Evolutionary conservation across 2,329 filamentous ascomycete species (phyloP).

Genomic region (Monosporascus cannonballus): DNA sequence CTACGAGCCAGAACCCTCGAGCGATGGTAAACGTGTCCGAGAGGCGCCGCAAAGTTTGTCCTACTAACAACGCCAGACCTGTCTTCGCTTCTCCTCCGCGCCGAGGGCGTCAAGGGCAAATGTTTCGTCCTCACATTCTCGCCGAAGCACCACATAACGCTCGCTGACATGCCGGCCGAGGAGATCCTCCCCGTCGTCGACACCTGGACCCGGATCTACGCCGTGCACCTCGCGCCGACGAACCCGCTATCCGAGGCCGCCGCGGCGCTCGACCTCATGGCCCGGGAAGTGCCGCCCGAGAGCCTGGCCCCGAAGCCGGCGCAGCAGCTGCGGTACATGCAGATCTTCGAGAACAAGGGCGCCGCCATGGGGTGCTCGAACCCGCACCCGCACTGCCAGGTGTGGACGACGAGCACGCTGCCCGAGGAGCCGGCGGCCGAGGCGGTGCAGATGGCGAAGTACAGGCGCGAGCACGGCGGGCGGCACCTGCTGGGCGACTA

Average conservation of each 20-base stretch:
- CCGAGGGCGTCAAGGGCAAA: constrained; percentile 83
- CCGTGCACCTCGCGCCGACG: constrained; percentile 66
- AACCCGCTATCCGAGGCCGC: constrained; percentile 53
- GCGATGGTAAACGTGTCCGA: constrained; percentile 25
- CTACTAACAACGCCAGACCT: constrained; percentile 45
- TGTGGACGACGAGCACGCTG: constrained; percentile 88
- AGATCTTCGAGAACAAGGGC: constrained; percentile 99
- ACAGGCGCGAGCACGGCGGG: constrained; percentile 65
- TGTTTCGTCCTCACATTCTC: constrained; percentile 98
- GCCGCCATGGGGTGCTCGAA: constrained; percentile 98
- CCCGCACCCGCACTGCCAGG: constrained; percentile 92
- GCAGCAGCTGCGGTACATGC: constrained; percentile 90
- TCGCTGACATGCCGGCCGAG: constrained; percentile 75
- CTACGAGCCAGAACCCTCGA: constrained; percentile 48
- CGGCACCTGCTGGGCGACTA: constrained; percentile 82
- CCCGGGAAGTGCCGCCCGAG: constrained; percentile 29
- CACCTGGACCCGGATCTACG: constrained; percentile 89
- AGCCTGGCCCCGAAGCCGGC: constrained; percentile 46
- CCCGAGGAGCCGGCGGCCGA: constrained; percentile 86
- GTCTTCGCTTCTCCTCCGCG: constrained; percentile 70
- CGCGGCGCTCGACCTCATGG: constrained; percentile 31
- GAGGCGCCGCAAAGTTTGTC: neutral
- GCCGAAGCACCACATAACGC: constrained; percentile 80
- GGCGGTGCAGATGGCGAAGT: constrained; percentile 70
- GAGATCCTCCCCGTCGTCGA: constrained; percentile 80